Evolutionary conservation across 805 yeast genomes (phyloP), one percentile per base, ranked within the genome.

Genomic region (Ascoidea asiatica): DNA sequence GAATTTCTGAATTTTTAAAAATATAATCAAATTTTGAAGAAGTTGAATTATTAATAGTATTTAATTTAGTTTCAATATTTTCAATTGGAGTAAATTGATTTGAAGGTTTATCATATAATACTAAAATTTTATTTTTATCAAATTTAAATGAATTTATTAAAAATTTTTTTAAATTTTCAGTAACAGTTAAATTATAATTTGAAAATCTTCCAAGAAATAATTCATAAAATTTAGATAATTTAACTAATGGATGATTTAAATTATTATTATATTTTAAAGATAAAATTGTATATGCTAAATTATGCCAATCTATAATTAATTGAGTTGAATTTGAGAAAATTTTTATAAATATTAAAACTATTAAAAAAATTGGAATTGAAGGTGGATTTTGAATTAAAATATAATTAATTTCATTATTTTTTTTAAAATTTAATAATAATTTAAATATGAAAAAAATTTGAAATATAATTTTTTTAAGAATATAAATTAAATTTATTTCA

Each of bases 301-400:
- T 92, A 61, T 92, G 99, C 98, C 98, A 92, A 62, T 92, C 99
- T 42, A 92, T 75, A 19, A 92, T 70, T 20, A 90, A 61, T 54
- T 72, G 70, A 4, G 89, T 67, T 2, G 77, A 69, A 11, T 75
- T 71, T 39, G 76, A 57, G 47, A 67, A 61, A 17, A 75, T 35
- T 40, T 64, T 60, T 46, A 74, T 72, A 56, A 73, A 77, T 1
- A 79, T 19, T 1, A 81, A 71, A 0, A 77, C 69, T 2, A 89
- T 64, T 0, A 83, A 73, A 15, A 92, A 61, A 2, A 87, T 66
- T 0, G 99, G 99, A 41, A 92, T 69, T 3, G 86, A 75, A 0
- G 99, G 99, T 0, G 99, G 99, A 60, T 90, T 92, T 63, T 83
- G 94, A 22, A 92, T 71, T 58, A 90, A 54, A 5, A 89, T 68